A percentile compares a stretch with the other conserved stretches of the same genome.
Conservation (phyloP, 2,329 filamentous ascomycete genomes). For the Aspergillus costaricaensis region DNA sequence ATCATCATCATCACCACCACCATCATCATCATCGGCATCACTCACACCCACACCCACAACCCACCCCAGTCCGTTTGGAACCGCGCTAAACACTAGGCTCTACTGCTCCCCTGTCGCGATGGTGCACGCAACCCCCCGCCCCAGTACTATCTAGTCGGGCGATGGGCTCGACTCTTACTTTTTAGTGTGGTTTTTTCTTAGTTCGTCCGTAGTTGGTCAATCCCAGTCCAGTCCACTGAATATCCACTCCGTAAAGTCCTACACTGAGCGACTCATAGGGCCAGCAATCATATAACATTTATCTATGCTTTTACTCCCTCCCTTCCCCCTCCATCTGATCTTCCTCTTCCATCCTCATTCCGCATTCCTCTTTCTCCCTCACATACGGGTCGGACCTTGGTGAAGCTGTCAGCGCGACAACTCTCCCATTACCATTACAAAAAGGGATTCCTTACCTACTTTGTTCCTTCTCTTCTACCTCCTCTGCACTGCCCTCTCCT, state of each 20-base stretch:
- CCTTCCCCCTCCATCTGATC: conserved; percentile 9
- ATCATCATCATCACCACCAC: conserved; percentile 8
- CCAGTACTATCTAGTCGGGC: conserved; percentile 14
- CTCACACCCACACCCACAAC: conserved; percentile 17
- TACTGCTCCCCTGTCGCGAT: conserved; percentile 19
- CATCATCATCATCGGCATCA: conserved; percentile 22
- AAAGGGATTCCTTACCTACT: background rate
- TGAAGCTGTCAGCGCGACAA: conserved; percentile 1
- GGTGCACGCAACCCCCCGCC: conserved; percentile 10
- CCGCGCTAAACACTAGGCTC: conserved; percentile 20
- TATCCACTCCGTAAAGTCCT: conserved; percentile 16
- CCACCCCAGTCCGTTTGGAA: conserved; percentile 24
- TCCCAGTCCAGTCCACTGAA: conserved; percentile 13
- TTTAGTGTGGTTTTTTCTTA: conserved; percentile 18
- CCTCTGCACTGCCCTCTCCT: background rate
- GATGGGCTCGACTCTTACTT: conserved; percentile 17
- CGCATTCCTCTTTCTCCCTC: conserved; percentile 14
- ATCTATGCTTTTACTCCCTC: conserved; percentile 29
- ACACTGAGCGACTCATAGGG: conserved; percentile 21
- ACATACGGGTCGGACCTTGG: conserved; percentile 8
- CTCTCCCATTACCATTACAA: background rate
- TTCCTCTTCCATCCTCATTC: conserved; percentile 12
- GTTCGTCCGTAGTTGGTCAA: conserved; percentile 23
- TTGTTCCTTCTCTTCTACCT: background rate
- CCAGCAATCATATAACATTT: conserved; percentile 33